Conservation (phyloP, 192 early-diverging fungal species). For the Obelidium mucronatum region DNA sequence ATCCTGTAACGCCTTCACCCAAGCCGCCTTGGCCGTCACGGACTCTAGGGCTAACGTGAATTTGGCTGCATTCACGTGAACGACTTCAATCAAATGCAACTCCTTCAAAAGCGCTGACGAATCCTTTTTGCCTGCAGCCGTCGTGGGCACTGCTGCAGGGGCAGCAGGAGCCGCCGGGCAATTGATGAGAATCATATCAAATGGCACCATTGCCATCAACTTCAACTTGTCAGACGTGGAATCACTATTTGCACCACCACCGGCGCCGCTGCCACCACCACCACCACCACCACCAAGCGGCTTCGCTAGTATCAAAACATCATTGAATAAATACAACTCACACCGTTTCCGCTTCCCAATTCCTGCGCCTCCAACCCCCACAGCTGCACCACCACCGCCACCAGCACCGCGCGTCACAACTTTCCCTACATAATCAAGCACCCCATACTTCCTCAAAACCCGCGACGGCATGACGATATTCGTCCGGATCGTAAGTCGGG, state of each 20-base stretch:
- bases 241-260: not conserved
- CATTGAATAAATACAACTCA: slow-evolving; percentile 65
- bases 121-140: not conserved
- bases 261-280: no score
- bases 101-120: slow-evolving; percentile 36
- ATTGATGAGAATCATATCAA: slow-evolving; percentile 56
- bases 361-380: no score
- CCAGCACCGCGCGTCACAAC: slow-evolving; percentile 1
- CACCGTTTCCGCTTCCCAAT: slow-evolving; percentile 51
- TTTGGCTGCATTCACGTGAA: slow-evolving; percentile 42
- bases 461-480: slow-evolving; percentile 60
- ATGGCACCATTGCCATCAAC: slow-evolving; percentile 55
- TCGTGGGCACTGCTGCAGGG: no score
- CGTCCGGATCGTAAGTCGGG: slow-evolving; percentile 55
- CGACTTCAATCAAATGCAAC: slow-evolving; percentile 49
- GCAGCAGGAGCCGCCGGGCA: slow-evolving; percentile 21
- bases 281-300: slow-evolving; percentile 20
- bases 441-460: slow-evolving; percentile 46
- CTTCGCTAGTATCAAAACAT: slow-evolving; percentile 63
- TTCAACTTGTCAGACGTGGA: slow-evolving; percentile 47
- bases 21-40: slow-evolving; percentile 32
- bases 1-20: slow-evolving; percentile 52
- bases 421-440: slow-evolving; percentile 45
- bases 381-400: no score
- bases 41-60: slow-evolving; percentile 40